phyloP scores from a whole-genome alignment of 1,139 yeast species.

The Lodderomyces beijingensis region DNA sequence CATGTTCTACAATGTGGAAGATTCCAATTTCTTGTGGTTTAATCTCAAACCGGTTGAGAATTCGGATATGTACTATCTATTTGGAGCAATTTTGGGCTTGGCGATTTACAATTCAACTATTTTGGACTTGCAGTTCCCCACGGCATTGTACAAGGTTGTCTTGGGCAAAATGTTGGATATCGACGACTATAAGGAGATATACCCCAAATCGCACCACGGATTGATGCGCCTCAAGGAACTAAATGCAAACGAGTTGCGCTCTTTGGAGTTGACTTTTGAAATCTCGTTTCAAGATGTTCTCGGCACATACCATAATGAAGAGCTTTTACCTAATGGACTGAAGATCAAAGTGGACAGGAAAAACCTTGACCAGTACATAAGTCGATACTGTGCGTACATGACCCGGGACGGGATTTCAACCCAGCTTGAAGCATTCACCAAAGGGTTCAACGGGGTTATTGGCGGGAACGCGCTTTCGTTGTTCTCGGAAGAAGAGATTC shows the following conservation, averaged over 20 bases:
- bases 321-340: slow-evolving; percentile 57
- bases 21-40: slow-evolving; percentile 77
- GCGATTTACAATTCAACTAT: slow-evolving; percentile 90
- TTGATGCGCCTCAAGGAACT: slow-evolving; percentile 51
- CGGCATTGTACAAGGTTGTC: slow-evolving; percentile 69
- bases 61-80: slow-evolving; percentile 59
- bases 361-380: slow-evolving; percentile 60
- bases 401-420: slow-evolving; percentile 49
- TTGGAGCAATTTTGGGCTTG: slow-evolving; percentile 83
- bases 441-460: slow-evolving; percentile 71
- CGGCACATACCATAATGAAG: slow-evolving; percentile 37
- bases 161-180: slow-evolving; percentile 52
- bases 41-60: slow-evolving; percentile 43
- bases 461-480: slow-evolving; percentile 78
- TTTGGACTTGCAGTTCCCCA: slow-evolving; percentile 73
- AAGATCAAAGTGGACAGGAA: slow-evolving; percentile 45
- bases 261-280: slow-evolving; percentile 34
- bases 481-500: slow-evolving; percentile 79
- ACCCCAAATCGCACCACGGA: slow-evolving; percentile 62
- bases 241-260: slow-evolving; percentile 22
- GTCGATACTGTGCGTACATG: slow-evolving; percentile 56
- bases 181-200: slow-evolving; percentile 62
- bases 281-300: slow-evolving; percentile 36
- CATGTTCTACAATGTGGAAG: slow-evolving; percentile 58
- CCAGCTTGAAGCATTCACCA: slow-evolving; percentile 55